phyloP scores from a whole-genome alignment of 2,329 filamentous ascomycete genomes.

The Sphaceloma murrayae region DNA sequence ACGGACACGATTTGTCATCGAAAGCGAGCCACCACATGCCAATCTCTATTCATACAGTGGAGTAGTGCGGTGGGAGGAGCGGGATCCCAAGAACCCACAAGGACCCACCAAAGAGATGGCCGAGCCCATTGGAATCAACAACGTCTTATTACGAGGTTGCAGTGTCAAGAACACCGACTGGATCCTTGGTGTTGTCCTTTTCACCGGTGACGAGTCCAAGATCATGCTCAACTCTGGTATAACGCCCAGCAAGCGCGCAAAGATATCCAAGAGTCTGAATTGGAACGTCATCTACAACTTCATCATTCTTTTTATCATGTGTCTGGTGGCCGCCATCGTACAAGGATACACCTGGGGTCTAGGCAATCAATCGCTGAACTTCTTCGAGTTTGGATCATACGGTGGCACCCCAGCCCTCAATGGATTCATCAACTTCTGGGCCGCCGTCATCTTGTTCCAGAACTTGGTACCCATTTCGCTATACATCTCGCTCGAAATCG shows the following conservation, averaged over 20 bases:
- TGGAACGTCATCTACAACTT: slow-evolving; percentile 98
- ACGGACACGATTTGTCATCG: slow-evolving; percentile 72
- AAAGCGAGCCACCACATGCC: slow-evolving; percentile 83
- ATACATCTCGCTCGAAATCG: slow-evolving; percentile 94
- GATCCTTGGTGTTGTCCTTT: slow-evolving; percentile 84
- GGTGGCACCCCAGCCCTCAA: slow-evolving; percentile 62
- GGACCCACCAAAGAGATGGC: slow-evolving; percentile 65
- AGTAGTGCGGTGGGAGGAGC: slow-evolving; percentile 77
- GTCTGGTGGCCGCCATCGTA: slow-evolving; percentile 72
- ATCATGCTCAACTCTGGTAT: slow-evolving; percentile 98
- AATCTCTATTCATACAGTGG: slow-evolving; percentile 95
- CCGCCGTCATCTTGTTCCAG: slow-evolving; percentile 87
- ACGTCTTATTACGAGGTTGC: slow-evolving; percentile 84
- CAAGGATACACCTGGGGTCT: slow-evolving; percentile 76
- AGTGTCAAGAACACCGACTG: slow-evolving; percentile 93
- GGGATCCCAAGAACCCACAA: slow-evolving; percentile 52
- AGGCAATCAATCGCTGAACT: slow-evolving; percentile 62
- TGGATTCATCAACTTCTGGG: slow-evolving; percentile 96
- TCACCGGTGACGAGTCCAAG: slow-evolving; percentile 93
- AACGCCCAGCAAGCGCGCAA: slow-evolving; percentile 85
- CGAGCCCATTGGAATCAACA: slow-evolving; percentile 91
- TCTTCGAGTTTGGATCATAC: slow-evolving; percentile 72
- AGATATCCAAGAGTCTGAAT: slow-evolving; percentile 87
- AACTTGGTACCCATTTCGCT: slow-evolving; percentile 98
- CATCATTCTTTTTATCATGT: slow-evolving; percentile 78